A percentile compares a stretch with the other conserved stretches of the same genome.
These are phyloP conservation scores for Marasmius oreades DNA, from an alignment of 1,284 basidiomycete genomes.

Conservation along the genomic window DNA sequence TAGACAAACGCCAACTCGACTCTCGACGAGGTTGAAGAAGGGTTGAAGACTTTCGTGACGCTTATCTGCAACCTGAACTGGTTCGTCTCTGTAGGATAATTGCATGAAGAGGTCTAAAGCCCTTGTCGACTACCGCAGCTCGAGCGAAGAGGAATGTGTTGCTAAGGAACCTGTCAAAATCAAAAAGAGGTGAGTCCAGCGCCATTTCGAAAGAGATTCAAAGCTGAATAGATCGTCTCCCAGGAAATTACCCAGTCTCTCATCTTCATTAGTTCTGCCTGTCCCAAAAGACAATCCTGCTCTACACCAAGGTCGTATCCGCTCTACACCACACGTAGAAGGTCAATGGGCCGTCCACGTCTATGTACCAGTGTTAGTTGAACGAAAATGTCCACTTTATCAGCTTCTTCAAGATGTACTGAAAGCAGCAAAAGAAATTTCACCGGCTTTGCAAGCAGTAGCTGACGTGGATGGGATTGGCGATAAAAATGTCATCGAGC, in stretches of 20 bases:
- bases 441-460: constrained; percentile 47
- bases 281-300: constrained; percentile 61
- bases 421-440: constrained; percentile 35
- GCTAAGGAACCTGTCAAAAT: constrained; percentile 6
- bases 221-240: not conserved
- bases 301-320: constrained; percentile 74
- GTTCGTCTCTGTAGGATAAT: too few species aligned
- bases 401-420: constrained; percentile 48
- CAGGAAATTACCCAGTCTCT: constrained; percentile 61
- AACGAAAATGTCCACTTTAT: constrained; percentile 37
- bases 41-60: too few species aligned
- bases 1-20: too few species aligned
- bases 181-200: constrained; percentile 24
- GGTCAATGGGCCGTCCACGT: constrained; percentile 78
- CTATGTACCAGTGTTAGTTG: constrained; percentile 58
- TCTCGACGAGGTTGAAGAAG: too few species aligned
- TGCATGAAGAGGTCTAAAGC: constrained; percentile 15
- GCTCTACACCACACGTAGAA: constrained; percentile 71
- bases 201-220: not conserved
- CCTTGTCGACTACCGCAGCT: constrained; percentile 22
- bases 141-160: constrained; percentile 27
- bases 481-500: constrained; percentile 28
- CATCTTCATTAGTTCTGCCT: constrained; percentile 42
- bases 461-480: constrained; percentile 20
- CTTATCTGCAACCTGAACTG: too few species aligned